Evolutionary conservation across 1,139 yeast genomes (phyloP).

Genomic region (Yamadazyma dendronema): DNA sequence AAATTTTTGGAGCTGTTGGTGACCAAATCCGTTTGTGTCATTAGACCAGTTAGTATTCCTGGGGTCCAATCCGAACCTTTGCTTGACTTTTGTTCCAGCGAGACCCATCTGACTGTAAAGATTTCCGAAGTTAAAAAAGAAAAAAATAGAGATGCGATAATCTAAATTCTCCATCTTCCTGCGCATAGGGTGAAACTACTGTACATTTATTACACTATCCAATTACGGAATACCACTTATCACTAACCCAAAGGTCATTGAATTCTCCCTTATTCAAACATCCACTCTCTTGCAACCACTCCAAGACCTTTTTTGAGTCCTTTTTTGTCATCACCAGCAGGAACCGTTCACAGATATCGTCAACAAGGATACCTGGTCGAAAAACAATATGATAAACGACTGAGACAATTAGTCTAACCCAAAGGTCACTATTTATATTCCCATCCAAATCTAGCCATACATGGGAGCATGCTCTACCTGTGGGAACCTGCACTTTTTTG

Average conservation of each 20-base stretch:
- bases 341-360: constrained; percentile 32
- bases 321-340: constrained; percentile 40
- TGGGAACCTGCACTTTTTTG: constrained; percentile 43
- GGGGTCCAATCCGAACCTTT: constrained; percentile 89
- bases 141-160: constrained; percentile 12
- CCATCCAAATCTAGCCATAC: constrained; percentile 76
- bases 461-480: constrained; percentile 61
- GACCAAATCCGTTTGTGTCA: constrained; percentile 82
- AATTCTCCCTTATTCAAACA: constrained; percentile 36
- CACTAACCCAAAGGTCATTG: constrained; percentile 50
- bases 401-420: constrained; percentile 56
- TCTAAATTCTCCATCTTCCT: too few relatives aligned
- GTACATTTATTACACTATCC: constrained; percentile 21
- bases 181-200: too few relatives aligned
- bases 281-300: constrained; percentile 55
- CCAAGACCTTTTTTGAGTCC: constrained; percentile 51
- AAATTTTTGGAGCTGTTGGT: constrained; percentile 70
- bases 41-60: constrained; percentile 95
- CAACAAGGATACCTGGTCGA: constrained; percentile 61
- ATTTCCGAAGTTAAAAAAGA: not conserved
- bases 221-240: constrained; percentile 52
- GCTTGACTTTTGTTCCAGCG: constrained; percentile 81
- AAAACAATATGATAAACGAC: constrained; percentile 51
- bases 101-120: constrained; percentile 60
- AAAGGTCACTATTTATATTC: constrained; percentile 52